Evolutionary conservation across 2,329 filamentous ascomycete genomes (phyloP).

Genomic region (Diaporthe sp.): DNA sequence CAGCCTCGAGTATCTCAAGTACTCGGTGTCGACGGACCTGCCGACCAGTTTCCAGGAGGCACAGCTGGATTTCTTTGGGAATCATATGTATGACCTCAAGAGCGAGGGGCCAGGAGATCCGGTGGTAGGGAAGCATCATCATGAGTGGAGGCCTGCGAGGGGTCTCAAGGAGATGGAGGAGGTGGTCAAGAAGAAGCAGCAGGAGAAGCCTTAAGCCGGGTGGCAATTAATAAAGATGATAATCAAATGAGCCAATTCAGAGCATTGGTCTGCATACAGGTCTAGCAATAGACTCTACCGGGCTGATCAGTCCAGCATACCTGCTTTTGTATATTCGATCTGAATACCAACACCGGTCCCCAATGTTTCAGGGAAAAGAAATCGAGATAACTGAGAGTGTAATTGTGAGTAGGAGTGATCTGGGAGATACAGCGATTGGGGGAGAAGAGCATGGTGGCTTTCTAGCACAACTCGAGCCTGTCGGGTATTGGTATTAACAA

Average conservation of each 20-base stretch:
- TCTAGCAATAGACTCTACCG: background rate
- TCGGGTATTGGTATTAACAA: no score
- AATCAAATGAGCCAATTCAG: background rate
- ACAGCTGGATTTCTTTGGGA: slow-evolving; percentile 78
- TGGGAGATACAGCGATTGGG: no score
- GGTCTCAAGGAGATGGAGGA: slow-evolving; percentile 31
- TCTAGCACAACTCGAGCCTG: no score
- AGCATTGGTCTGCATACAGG: background rate
- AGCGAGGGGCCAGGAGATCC: slow-evolving; percentile 64
- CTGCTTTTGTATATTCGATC: background rate
- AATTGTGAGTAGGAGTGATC: no score
- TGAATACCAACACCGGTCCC: no score
- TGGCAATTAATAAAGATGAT: background rate
- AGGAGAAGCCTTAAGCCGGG: background rate
- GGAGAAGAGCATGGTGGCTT: no score
- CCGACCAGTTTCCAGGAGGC: slow-evolving; percentile 79
- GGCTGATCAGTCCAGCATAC: background rate
- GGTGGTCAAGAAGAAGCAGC: background rate
- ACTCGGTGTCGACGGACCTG: slow-evolving; percentile 68
- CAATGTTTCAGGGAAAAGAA: no score
- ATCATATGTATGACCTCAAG: slow-evolving; percentile 73
- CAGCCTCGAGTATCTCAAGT: slow-evolving; percentile 77
- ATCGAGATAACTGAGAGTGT: no score
- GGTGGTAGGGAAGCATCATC: slow-evolving; percentile 70
- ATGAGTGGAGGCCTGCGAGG: slow-evolving; percentile 68